These are phyloP conservation scores for Trichosporon asahii DNA, from an alignment of 1,284 basidiomycete genomes.

Conservation along the genomic window DNA sequence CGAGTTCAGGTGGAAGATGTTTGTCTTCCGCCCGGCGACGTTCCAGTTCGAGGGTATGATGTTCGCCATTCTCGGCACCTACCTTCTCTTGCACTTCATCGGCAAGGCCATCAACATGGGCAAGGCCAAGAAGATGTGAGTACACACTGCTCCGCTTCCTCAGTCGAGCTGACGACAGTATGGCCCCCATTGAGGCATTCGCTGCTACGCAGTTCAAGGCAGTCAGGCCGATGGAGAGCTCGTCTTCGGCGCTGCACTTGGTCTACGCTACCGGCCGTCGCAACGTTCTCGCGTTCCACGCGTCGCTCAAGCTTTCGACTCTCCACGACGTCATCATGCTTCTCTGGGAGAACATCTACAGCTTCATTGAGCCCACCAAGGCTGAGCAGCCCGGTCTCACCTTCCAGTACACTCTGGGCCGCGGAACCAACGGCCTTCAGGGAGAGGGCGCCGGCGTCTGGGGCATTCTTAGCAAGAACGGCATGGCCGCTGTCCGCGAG, in stretches of 20 bases:
- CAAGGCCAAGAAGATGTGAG: constrained; percentile 43
- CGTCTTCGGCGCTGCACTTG: constrained; percentile 58
- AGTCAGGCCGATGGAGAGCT: constrained; percentile 34
- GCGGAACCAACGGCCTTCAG: constrained; percentile 52
- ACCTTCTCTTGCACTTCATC: constrained; percentile 41
- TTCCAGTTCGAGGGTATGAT: constrained; percentile 66
- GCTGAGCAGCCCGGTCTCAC: constrained; percentile 54
- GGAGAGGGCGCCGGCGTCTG: constrained; percentile 66
- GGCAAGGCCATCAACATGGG: constrained; percentile 40
- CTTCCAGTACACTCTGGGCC: constrained; percentile 70
- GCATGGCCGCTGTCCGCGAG: constrained; percentile 64
- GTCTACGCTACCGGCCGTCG: constrained; percentile 80
- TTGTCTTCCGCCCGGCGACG: constrained; percentile 76
- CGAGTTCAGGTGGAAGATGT: constrained; percentile 67
- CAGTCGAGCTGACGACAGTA: constrained; percentile 19
- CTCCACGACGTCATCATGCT: constrained; percentile 69
- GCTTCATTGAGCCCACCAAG: constrained; percentile 70
- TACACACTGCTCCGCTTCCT: constrained; percentile 28
- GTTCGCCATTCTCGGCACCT: constrained; percentile 55
- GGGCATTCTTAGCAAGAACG: constrained; percentile 74
- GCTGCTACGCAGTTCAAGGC: constrained; percentile 36
- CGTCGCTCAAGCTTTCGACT: constrained; percentile 69
- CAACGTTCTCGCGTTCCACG: constrained; percentile 70
- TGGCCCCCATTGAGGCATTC: constrained; percentile 27
- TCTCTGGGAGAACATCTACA: constrained; percentile 59